Evolutionary conservation across 2,329 filamentous ascomycete species (phyloP).

Genomic region (Aspergillus sp.): DNA sequence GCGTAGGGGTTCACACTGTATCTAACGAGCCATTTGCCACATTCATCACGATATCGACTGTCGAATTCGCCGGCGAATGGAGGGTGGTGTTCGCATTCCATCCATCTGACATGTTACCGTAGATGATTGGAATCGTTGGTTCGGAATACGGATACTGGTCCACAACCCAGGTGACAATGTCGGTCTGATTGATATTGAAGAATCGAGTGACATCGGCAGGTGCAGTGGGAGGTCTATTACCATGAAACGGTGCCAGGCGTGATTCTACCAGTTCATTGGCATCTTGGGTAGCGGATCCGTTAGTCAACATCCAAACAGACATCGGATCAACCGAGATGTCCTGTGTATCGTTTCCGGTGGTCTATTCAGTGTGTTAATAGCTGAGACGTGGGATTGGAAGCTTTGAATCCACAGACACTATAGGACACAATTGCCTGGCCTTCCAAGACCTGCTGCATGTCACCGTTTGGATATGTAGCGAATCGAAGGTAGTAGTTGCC

Average conservation of each 20-base stretch:
- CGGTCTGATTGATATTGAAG: neutral
- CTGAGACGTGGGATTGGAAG: neutral
- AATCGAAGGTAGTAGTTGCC: constrained; percentile 2
- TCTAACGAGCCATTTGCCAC: neutral
- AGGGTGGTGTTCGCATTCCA: neutral
- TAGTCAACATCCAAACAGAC: constrained; percentile 1
- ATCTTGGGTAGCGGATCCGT: neutral
- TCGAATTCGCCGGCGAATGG: neutral
- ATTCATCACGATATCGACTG: neutral
- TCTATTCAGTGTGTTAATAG: neutral
- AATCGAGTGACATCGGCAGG: neutral
- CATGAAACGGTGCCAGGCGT: neutral
- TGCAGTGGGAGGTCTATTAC: neutral
- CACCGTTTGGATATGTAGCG: neutral
- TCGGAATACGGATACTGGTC: neutral
- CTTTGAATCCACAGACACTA: neutral
- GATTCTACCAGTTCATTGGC: neutral
- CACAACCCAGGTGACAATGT: neutral
- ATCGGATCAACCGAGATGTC: neutral
- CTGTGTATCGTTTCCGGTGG: neutral
- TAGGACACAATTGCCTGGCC: neutral
- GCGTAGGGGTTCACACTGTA: neutral
- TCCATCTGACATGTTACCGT: neutral
- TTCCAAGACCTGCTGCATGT: neutral
- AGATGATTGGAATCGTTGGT: neutral